Conservation (phyloP, 495 filamentous ascomycete species). For the Penicillium nucicola region DNA sequence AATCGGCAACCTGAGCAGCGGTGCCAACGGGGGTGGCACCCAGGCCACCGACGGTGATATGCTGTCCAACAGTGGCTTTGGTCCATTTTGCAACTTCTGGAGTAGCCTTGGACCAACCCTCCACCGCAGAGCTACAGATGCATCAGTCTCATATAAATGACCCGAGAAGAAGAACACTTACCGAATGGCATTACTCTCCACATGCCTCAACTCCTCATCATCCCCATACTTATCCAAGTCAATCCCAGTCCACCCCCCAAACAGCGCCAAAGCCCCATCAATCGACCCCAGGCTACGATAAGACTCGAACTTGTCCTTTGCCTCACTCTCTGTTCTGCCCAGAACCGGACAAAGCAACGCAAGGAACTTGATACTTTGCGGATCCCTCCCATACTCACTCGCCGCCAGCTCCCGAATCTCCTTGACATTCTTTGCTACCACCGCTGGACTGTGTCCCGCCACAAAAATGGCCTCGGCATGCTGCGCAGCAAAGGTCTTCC, state of each 20-base stretch:
- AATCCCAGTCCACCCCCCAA: conserved; percentile 58
- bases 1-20: conserved; percentile 54
- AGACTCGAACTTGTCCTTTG: conserved; percentile 49
- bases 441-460: conserved; percentile 44
- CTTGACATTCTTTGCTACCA: conserved; percentile 46
- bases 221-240: conserved; percentile 50
- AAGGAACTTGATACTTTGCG: conserved; percentile 51
- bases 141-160: neutral
- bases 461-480: conserved; percentile 56
- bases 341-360: conserved; percentile 50
- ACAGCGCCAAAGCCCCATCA: conserved; percentile 55
- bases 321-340: conserved; percentile 53
- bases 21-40: conserved; percentile 55
- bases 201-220: conserved; percentile 54
- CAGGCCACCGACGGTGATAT: conserved; percentile 59
- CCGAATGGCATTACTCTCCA: conserved; percentile 62
- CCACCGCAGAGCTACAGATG: conserved; percentile 38
- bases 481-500: conserved; percentile 61
- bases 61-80: conserved; percentile 57
- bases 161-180: conserved; percentile 19
- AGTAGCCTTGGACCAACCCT: conserved; percentile 45
- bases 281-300: conserved; percentile 46
- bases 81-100: conserved; percentile 58
- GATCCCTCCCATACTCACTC: conserved; percentile 44
- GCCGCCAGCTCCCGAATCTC: conserved; percentile 49